These are phyloP conservation scores for Zopfochytrium polystomum DNA, from an alignment of 371 early-diverging fungal genomes.

Conservation along the genomic window DNA sequence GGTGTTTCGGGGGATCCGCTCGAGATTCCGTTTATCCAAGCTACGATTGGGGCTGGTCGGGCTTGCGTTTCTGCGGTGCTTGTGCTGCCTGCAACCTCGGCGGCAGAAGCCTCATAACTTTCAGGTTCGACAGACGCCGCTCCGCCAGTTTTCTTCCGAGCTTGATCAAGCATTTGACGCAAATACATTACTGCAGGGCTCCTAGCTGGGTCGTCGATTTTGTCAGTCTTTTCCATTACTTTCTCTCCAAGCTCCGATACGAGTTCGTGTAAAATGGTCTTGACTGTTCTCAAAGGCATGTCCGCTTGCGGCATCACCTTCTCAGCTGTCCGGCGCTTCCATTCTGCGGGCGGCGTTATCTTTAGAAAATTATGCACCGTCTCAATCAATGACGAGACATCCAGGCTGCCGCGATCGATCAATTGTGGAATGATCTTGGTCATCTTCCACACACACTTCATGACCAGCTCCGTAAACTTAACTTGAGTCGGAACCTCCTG, in stretches of 20 bases:
- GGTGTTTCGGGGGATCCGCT: not conserved
- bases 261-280: slow-evolving; percentile 82
- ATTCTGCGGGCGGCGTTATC: slow-evolving; percentile 73
- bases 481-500: slow-evolving; percentile 52
- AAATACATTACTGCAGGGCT: slow-evolving; percentile 36
- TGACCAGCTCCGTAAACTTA: slow-evolving; percentile 82
- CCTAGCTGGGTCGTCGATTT: slow-evolving; percentile 54
- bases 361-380: slow-evolving; percentile 80
- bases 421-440: slow-evolving; percentile 78
- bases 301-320: slow-evolving; percentile 72
- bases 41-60: not conserved
- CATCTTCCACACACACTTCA: slow-evolving; percentile 95
- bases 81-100: not conserved
- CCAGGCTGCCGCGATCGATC: slow-evolving; percentile 46
- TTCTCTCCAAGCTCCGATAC: slow-evolving; percentile 63
- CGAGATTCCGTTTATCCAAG: not conserved
- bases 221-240: slow-evolving; percentile 57
- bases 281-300: slow-evolving; percentile 89
- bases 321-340: slow-evolving; percentile 77
- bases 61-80: not conserved
- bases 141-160: no score
- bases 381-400: slow-evolving; percentile 60
- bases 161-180: slow-evolving; percentile 32
- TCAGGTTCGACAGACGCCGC: no score
- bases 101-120: not conserved